Conservation (phyloP, 2,329 filamentous ascomycete genomes). For the Plectosphaerella plurivora region DNA sequence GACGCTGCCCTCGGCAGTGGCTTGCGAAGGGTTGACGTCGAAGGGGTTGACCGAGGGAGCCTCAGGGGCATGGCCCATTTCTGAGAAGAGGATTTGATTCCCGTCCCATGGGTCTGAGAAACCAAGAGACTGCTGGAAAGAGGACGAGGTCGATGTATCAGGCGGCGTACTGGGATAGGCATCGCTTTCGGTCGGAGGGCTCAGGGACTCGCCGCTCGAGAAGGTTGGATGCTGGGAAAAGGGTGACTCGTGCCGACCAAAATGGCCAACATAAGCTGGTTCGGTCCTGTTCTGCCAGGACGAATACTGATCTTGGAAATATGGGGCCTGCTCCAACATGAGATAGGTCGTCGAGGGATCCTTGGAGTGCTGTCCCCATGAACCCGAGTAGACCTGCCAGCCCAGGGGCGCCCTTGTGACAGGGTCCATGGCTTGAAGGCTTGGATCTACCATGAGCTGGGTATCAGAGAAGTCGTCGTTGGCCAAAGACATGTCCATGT, state of each 20-base stretch:
- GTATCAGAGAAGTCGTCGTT: not conserved
- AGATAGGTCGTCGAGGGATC: conserved; percentile 10
- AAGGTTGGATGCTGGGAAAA: conserved; percentile 32
- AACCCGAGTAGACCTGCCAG: conserved; percentile 1
- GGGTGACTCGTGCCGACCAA: conserved; percentile 27
- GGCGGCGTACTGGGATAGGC: conserved; percentile 31
- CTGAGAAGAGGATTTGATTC: conserved; percentile 3
- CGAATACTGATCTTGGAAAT: conserved; percentile 2
- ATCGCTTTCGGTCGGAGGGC: conserved; percentile 35
- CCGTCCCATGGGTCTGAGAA: conserved; percentile 4
- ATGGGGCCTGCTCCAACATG: conserved; percentile 1
- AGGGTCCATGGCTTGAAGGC: conserved; percentile 1
- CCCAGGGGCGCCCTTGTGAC: conserved; percentile 4
- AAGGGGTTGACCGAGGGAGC: conserved; percentile 9
- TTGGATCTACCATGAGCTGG: conserved; percentile 6
- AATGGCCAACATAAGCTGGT: conserved; percentile 15
- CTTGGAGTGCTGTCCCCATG: conserved; percentile 8
- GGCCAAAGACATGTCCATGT: not conserved
- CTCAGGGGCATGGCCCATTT: not conserved
- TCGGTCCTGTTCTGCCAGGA: conserved; percentile 5
- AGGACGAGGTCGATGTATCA: conserved; percentile 26
- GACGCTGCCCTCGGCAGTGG: conserved; percentile 4
- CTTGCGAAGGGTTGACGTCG: conserved; percentile 9
- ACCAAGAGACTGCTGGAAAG: conserved; percentile 16
- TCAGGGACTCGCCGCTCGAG: conserved; percentile 29